Conservation (phyloP, 176 grass and related monocot genomes). For the Eleusine coracana region DNA sequence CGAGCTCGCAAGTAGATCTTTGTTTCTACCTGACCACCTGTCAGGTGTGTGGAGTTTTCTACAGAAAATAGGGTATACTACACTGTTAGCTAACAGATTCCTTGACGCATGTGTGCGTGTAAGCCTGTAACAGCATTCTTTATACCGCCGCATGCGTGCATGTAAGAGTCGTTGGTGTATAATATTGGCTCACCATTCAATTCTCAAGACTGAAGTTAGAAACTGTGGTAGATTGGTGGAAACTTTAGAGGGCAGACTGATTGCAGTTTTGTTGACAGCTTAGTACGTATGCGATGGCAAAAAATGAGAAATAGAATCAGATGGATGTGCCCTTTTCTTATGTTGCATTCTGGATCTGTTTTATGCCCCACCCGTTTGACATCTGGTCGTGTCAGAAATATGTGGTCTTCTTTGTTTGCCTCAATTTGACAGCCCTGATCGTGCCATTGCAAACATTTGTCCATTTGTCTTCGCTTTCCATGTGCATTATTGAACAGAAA, state of each 20-base stretch:
- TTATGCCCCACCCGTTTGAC: not conserved
- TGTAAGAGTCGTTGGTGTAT: conserved; percentile 38
- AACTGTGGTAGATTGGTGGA: not conserved
- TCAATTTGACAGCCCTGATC: no score
- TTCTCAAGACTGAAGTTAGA: conserved; percentile 25
- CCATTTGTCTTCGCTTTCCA: not conserved
- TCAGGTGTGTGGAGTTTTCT: conserved; percentile 17
- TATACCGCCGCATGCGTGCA: conserved; percentile 10
- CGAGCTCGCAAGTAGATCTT: not conserved
- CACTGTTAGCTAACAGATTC: conserved; percentile 50
- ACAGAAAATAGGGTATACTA: conserved; percentile 39
- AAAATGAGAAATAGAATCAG: not conserved
- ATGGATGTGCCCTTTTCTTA: not conserved
- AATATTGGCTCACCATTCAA: conserved; percentile 33
- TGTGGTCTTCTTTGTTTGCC: not conserved
- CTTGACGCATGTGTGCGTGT: conserved; percentile 28
- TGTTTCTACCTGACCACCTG: conserved; percentile 24
- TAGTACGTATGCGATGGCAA: not conserved
- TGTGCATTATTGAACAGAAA: not conserved
- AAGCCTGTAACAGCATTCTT: conserved; percentile 39
- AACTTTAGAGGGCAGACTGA: not conserved
- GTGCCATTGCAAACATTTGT: no score
- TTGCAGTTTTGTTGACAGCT: conserved; percentile 29
- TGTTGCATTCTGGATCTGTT: not conserved
- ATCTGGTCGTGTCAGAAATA: not conserved